These are phyloP conservation scores for Chaetomium globosum DNA, from an alignment of 2,329 filamentous ascomycete genomes.

Conservation along the genomic window DNA sequence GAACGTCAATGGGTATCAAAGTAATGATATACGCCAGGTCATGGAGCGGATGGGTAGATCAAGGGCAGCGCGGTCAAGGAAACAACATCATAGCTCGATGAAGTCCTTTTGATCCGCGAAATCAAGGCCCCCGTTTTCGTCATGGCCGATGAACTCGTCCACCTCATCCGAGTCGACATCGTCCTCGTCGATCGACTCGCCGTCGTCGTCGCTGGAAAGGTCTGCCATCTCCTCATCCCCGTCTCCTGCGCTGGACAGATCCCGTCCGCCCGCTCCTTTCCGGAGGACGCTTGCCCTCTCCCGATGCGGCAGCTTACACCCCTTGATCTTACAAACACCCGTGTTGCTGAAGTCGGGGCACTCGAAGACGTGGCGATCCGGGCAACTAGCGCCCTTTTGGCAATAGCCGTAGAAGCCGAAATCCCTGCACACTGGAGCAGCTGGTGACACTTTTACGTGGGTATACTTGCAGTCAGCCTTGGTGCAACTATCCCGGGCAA, in stretches of 20 bases:
- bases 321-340: slow-evolving; percentile 76
- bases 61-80: slow-evolving; percentile 28
- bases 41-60: slow-evolving; percentile 29
- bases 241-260: slow-evolving; percentile 47
- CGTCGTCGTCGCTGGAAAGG: slow-evolving; percentile 76
- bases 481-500: slow-evolving; percentile 84
- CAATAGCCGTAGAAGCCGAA: slow-evolving; percentile 92
- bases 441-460: slow-evolving; percentile 76
- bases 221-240: slow-evolving; percentile 64
- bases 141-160: slow-evolving; percentile 64
- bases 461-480: slow-evolving; percentile 85
- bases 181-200: slow-evolving; percentile 68
- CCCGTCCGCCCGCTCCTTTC: slow-evolving; percentile 60
- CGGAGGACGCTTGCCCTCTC: slow-evolving; percentile 81
- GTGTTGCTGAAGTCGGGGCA: slow-evolving; percentile 95
- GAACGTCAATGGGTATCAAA: slow-evolving; percentile 21
- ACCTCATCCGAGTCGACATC: slow-evolving; percentile 78
- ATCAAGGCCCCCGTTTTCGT: slow-evolving; percentile 57
- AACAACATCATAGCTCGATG: slow-evolving; percentile 51
- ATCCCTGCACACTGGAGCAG: slow-evolving; percentile 76
- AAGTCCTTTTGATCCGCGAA: slow-evolving; percentile 63
- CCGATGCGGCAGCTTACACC: slow-evolving; percentile 84
- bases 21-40: slow-evolving; percentile 26
- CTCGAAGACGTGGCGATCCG: slow-evolving; percentile 84
- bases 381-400: slow-evolving; percentile 74